Conservation (phyloP, 805 yeast genomes). For the Candida suzukii region DNA sequence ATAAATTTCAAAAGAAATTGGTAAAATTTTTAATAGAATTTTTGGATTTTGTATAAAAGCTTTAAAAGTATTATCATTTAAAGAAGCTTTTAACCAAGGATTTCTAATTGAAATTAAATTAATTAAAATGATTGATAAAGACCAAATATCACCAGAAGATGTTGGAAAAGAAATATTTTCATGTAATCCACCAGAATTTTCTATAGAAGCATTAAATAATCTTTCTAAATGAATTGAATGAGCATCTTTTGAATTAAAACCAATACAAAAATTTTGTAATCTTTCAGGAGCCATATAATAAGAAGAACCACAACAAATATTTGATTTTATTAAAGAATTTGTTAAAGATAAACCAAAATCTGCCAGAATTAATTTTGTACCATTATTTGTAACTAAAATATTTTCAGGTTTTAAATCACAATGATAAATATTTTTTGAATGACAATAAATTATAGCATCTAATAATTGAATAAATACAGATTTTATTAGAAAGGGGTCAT, state of each 20-base stretch:
- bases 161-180: constrained; percentile 48
- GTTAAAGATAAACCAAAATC: constrained; percentile 88
- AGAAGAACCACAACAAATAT: constrained; percentile 77
- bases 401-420: constrained; percentile 97
- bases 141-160: constrained; percentile 79
- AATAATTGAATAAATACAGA: constrained; percentile 68
- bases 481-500: constrained; percentile 44
- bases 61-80: constrained; percentile 57
- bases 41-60: constrained; percentile 50
- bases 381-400: constrained; percentile 58
- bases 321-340: constrained; percentile 48
- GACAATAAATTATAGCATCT: constrained; percentile 79
- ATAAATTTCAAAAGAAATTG: constrained; percentile 61
- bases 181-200: constrained; percentile 17
- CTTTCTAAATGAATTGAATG: constrained; percentile 24
- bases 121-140: constrained; percentile 72
- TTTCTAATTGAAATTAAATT: constrained; percentile 79
- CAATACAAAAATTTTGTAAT: constrained; percentile 33
- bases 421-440: constrained; percentile 76
- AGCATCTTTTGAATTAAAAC: constrained; percentile 23
- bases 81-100: constrained; percentile 83
- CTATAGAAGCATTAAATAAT: constrained; percentile 24
- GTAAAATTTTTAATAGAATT: constrained; percentile 60
- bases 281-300: constrained; percentile 95
- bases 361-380: constrained; percentile 53